Base-by-base conservation (phyloP, 257 asterid species). In the Nicotiana paniculata region DNA sequence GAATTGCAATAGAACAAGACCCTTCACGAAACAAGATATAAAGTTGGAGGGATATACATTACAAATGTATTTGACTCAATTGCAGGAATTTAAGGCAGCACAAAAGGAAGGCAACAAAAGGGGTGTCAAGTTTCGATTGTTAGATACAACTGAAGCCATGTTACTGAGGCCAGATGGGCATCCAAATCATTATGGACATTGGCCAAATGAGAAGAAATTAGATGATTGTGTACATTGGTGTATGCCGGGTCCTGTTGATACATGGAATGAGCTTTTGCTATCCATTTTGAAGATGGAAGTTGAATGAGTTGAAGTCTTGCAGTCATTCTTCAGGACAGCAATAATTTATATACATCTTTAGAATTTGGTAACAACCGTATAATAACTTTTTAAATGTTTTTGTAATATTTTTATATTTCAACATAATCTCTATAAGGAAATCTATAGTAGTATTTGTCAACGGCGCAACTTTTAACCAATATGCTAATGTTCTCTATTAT, bases 111-210 rank as follows among this genome's bases (percentile, higher is more conserved):
- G 89, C 85, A 75, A 67, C n/a, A 85, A 84, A 86, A 85, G 26
- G 59, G 84, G 81, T 39, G 72, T 85, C 80, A 82, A 86, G 30
- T 83, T 89, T 9, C 83, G 88, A 17, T 83, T 92, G 86, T 2
- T 92, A 75, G 97, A 92, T 37, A 63, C 91, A 62, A 90, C 93
- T 9, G 83, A 78, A 16, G 87, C 89, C 3, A 92, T 90, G 97
- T 5, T 81, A 28, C 15, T 90, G 83, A 88, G 97, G 82, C 93
- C 94, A 85, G 97, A 92, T 46, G 97, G 92, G 39, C 95, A 92
- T 64, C 97, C 97, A 9, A 87, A 92, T 54, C 82, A 84, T 6
- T 92, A 87, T 43, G 94, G 97, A 80, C 97, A 92, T 61, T 85
- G 92, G 95, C 88, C 90, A 82, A 18, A 85, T 28, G 88, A 88